These are phyloP conservation scores for Ceratocystis variospora DNA, from an alignment of 2,329 filamentous ascomycete genomes.

Conservation along the genomic window DNA sequence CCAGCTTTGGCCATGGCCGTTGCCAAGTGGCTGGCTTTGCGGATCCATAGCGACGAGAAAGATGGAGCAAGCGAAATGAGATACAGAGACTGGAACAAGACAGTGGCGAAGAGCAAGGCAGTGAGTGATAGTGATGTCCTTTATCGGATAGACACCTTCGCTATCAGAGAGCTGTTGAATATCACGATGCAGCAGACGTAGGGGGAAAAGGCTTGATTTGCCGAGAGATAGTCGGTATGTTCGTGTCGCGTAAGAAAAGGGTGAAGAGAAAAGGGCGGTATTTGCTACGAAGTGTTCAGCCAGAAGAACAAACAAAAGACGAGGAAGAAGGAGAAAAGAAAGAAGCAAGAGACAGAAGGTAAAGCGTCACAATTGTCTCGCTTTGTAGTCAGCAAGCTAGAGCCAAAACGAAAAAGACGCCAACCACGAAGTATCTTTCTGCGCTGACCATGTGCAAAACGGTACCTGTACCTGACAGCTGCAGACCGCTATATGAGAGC, in stretches of 20 bases:
- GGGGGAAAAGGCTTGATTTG: background rate
- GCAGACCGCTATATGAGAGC: background rate
- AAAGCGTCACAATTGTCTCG: constrained; percentile 1
- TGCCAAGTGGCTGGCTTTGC: constrained; percentile 1
- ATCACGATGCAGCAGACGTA: background rate
- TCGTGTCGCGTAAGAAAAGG: no score
- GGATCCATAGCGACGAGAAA: background rate
- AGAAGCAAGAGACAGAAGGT: background rate
- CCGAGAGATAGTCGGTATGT: background rate
- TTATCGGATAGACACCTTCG: background rate
- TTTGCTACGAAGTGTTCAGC: no score
- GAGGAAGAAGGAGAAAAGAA: background rate
- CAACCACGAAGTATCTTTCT: background rate
- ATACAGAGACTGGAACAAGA: background rate
- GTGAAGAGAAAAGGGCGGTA: background rate
- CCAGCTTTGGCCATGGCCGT: background rate
- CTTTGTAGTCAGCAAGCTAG: constrained; percentile 4
- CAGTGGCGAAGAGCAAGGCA: background rate
- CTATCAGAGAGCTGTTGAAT: background rate
- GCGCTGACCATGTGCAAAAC: background rate
- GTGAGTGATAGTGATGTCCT: background rate
- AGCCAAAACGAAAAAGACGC: background rate
- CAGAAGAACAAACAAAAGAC: background rate
- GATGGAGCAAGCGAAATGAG: background rate
- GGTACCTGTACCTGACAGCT: background rate